Base-by-base conservation (phyloP, 371 early-diverging fungal genomes). In the Syncephalastrum monosporum region DNA sequence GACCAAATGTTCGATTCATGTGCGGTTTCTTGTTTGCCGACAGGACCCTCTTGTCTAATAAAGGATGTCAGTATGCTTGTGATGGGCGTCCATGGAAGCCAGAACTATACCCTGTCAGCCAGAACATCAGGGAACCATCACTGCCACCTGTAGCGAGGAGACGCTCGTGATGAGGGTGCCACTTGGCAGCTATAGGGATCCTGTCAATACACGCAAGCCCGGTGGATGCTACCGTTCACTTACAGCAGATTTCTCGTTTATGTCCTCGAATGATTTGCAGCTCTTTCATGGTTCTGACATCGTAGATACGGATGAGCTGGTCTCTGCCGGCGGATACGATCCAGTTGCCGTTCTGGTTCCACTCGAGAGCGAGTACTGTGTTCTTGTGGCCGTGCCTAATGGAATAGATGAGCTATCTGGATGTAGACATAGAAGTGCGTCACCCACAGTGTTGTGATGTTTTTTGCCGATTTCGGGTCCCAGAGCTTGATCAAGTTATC, bases 311-410 rank as follows among this genome's bases (percentile, higher is more conserved):
- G 41, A 99, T 82, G 17, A 95, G 74, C 63, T 97, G 97, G 77
- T 99, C 99, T 67, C 98, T 83, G 47, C 95, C 95, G 0, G 93
- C 96, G 6, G 95, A 94, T 4, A 94, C 86, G 3, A 99, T 77
- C 96, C 97, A 99, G 67, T 96, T 92, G 4, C 98, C 99, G 72
- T 99, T 98, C 48, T 86, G 85, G 70, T 98, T 98, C 98, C 97
- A 99, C 63, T 93, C 78, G 12, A 98, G 67, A 8, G 89, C 90
- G 16, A 92, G 73, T 38, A 99, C 89, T 3, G 99, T 95, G 75
- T 97, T 99, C 67, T 99, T 99, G 71, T 99, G 99, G 0, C 96
- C 95, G 64, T 96, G 95, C 3, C 92, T 93, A 69, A 19, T 3
- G 42, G 1, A 47, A 16, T 16, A 13, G 16, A 53, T 45, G 42